phyloP scores from a whole-genome alignment of 257 asterid species.

The Solanum pimpinellifolium region DNA sequence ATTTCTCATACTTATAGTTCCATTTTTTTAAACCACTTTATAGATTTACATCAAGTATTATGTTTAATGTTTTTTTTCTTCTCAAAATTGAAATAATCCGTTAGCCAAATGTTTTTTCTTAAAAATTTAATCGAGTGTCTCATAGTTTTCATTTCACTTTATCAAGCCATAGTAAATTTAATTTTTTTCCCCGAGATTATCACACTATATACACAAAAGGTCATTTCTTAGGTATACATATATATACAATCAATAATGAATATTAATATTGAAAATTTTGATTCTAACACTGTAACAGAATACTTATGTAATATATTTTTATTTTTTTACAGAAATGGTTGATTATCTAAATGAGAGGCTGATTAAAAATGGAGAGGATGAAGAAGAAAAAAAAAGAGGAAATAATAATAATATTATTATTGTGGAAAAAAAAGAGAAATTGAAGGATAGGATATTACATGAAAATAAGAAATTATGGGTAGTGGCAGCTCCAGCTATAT shows the following conservation, averaged over 20 bases:
- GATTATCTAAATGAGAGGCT: conserved; percentile 3
- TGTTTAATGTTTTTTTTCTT: not conserved
- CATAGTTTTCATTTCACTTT: not conserved
- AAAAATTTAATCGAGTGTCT: not conserved
- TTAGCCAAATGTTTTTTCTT: not conserved
- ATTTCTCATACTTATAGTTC: too few species aligned
- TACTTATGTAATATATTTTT: not conserved
- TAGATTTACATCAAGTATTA: not conserved
- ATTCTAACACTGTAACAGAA: not conserved
- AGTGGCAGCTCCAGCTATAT: conserved; percentile 39
- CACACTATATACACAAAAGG: not conserved
- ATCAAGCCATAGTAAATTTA: not conserved
- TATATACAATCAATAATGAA: too few species aligned
- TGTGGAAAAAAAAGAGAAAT: not conserved
- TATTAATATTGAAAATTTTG: not conserved
- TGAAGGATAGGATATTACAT: conserved; percentile 4
- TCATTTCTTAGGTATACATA: too few species aligned
- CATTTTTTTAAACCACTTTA: too few species aligned
- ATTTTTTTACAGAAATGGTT: conserved; percentile 1
- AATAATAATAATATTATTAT: too few species aligned
- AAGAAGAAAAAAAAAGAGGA: too few species aligned
- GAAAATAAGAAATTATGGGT: conserved; percentile 37
- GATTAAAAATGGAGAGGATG: not conserved
- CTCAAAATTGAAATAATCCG: not conserved
- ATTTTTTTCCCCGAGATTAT: not conserved